phyloP scores from a whole-genome alignment of 441 rosid genomes.

The Jatropha multifida region DNA sequence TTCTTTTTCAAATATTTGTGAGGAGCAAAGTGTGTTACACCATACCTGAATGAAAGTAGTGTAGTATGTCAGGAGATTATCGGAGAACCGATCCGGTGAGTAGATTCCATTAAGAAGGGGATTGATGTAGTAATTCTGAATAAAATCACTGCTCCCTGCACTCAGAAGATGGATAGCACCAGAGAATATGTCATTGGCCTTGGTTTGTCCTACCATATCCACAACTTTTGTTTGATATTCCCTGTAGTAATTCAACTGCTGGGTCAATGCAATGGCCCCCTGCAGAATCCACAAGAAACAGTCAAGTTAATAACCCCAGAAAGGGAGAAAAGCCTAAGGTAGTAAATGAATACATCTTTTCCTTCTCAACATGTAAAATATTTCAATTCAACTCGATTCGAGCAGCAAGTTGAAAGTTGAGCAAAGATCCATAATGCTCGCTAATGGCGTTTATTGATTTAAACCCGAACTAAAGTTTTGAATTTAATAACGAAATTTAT shows the following conservation, averaged over 20 bases:
- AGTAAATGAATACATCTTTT: too few relatives aligned
- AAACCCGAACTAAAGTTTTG: too few relatives aligned
- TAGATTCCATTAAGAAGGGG: slow-evolving; percentile 51
- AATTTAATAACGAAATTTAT: too few relatives aligned
- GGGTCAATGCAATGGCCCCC: slow-evolving; percentile 73
- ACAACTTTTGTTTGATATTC: slow-evolving; percentile 63
- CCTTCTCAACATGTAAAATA: too few relatives aligned
- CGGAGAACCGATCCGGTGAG: slow-evolving; percentile 63
- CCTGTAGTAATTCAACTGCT: slow-evolving; percentile 76
- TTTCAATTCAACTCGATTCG: too few relatives aligned
- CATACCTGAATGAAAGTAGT: slow-evolving; percentile 71
- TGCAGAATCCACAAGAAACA: slow-evolving; percentile 34
- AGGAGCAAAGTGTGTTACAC: neutral
- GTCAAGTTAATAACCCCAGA: neutral
- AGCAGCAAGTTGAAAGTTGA: too few relatives aligned
- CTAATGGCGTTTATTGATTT: too few relatives aligned
- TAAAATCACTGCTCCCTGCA: slow-evolving; percentile 86
- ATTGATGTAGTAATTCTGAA: slow-evolving; percentile 84
- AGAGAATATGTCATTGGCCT: slow-evolving; percentile 53
- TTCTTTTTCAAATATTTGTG: neutral
- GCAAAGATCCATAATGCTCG: too few relatives aligned
- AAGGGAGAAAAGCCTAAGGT: too few relatives aligned
- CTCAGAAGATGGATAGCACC: slow-evolving; percentile 75
- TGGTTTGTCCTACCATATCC: slow-evolving; percentile 34
- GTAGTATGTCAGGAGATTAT: slow-evolving; percentile 66